A percentile compares a stretch with the other conserved stretches of the same genome.
These are phyloP conservation scores for Chaetomium fimeti DNA, from an alignment of 495 filamentous ascomycete genomes.

Conservation along the genomic window DNA sequence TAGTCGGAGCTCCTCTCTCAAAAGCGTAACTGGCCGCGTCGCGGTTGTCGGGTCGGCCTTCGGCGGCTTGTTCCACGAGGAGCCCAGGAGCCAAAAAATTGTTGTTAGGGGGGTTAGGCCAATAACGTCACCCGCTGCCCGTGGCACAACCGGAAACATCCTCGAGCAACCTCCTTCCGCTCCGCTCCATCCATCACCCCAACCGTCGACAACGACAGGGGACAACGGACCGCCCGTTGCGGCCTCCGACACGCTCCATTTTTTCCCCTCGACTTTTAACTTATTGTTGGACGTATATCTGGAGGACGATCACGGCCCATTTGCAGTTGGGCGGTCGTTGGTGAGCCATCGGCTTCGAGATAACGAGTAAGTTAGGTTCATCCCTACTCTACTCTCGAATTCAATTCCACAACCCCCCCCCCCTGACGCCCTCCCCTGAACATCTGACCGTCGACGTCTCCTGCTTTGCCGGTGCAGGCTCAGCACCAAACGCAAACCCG, in stretches of 20 bases:
- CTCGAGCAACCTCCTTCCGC: conserved; percentile 10
- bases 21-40: not conserved
- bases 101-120: conserved; percentile 24
- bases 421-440: conserved; percentile 15
- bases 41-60: not conserved
- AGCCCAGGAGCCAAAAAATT: conserved; percentile 9
- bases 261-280: not conserved
- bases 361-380: conserved; percentile 35
- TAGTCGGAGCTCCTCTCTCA: not conserved
- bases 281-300: not conserved
- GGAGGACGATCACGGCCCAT: not conserved
- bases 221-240: conserved; percentile 18
- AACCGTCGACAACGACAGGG: conserved; percentile 13
- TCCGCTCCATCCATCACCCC: conserved; percentile 4
- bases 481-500: not conserved
- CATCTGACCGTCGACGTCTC: conserved; percentile 10
- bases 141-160: conserved; percentile 28
- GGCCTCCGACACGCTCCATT: conserved; percentile 9
- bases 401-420: conserved; percentile 19
- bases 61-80: conserved; percentile 3
- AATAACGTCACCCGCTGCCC: conserved; percentile 33
- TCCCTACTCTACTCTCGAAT: conserved; percentile 34
- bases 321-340: conserved; percentile 17
- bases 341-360: conserved; percentile 25
- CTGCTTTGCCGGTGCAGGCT: conserved; percentile 4